Evolutionary conservation across 257 asterid genomes (phyloP).

Genomic region (Thymus mandschuricus): DNA sequence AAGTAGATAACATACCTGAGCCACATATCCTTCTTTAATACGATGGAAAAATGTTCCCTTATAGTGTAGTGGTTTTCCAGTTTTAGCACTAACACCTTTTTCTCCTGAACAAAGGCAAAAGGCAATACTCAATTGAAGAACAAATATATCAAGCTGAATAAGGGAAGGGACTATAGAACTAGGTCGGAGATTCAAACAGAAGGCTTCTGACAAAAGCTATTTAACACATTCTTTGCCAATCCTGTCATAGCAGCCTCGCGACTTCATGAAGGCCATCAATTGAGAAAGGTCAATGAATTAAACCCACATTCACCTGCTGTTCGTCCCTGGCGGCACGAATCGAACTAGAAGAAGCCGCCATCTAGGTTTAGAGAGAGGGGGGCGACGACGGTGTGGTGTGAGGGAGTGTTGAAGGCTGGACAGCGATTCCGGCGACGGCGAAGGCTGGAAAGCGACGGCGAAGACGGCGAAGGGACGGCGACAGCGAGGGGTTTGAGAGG

Average conservation of each 20-base stretch:
- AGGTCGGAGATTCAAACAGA: not conserved
- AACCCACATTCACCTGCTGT: too few species aligned
- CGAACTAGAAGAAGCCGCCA: too few species aligned
- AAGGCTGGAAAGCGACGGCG: too few species aligned
- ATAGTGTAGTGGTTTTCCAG: slow-evolving; percentile 86
- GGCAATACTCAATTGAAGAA: slow-evolving; percentile 7
- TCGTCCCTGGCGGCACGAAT: too few species aligned
- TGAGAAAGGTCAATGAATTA: not conserved
- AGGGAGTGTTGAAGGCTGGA: too few species aligned
- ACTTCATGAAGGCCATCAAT: slow-evolving; percentile 22
- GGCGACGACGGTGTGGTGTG: too few species aligned
- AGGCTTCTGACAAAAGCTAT: slow-evolving; percentile 22
- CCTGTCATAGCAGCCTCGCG: slow-evolving; percentile 4
- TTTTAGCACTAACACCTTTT: slow-evolving; percentile 75
- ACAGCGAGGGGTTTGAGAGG: too few species aligned
- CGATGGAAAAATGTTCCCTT: slow-evolving; percentile 96
- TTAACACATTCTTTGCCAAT: slow-evolving; percentile 1
- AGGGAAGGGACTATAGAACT: not conserved
- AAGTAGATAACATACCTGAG: slow-evolving; percentile 64
- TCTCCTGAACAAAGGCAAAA: slow-evolving; percentile 63
- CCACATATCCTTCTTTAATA: slow-evolving; percentile 75
- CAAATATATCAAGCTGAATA: not conserved
- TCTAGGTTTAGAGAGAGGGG: too few species aligned
- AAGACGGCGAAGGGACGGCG: too few species aligned
- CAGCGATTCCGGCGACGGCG: too few species aligned